phyloP scores from a whole-genome alignment of 805 yeast species.

The Teunomyces funiuensis region DNA sequence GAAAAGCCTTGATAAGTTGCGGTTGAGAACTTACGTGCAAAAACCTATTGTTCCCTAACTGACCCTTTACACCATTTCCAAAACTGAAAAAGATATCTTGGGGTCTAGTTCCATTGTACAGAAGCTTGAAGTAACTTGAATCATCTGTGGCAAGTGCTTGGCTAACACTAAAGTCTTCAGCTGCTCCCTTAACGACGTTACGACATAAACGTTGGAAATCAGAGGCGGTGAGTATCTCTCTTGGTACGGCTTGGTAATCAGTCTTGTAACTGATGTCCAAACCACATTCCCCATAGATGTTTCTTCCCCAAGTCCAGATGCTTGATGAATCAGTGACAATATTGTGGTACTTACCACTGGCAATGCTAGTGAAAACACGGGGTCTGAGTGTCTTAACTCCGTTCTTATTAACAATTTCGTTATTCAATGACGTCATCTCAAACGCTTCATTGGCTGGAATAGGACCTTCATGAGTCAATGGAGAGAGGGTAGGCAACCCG shows the following conservation, averaged over 20 bases:
- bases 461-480: conserved; percentile 45
- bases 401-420: conserved; percentile 30
- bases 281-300: conserved; percentile 83
- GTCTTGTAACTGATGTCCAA: conserved; percentile 62
- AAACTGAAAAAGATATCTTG: conserved; percentile 50
- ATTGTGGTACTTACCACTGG: conserved; percentile 74
- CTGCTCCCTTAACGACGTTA: conserved; percentile 37
- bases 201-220: conserved; percentile 16
- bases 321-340: conserved; percentile 61
- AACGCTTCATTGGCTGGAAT: conserved; percentile 28
- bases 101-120: conserved; percentile 15
- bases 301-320: conserved; percentile 85
- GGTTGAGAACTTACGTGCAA: conserved; percentile 75
- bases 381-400: conserved; percentile 26
- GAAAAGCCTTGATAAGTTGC: conserved; percentile 50
- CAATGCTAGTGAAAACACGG: conserved; percentile 56
- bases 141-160: conserved; percentile 71
- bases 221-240: conserved; percentile 25
- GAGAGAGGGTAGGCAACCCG: conserved; percentile 75
- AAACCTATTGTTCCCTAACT: conserved; percentile 76
- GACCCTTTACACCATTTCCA: conserved; percentile 87
- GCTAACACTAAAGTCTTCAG: conserved; percentile 46
- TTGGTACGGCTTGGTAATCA: conserved; percentile 72
- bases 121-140: conserved; percentile 40
- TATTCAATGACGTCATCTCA: conserved; percentile 60